Percentiles rank a stretch among this genome's conserved stretches.
These are phyloP conservation scores for Laetiporus sulphureus DNA, from an alignment of 1,284 basidiomycete genomes.

Conservation along the genomic window DNA sequence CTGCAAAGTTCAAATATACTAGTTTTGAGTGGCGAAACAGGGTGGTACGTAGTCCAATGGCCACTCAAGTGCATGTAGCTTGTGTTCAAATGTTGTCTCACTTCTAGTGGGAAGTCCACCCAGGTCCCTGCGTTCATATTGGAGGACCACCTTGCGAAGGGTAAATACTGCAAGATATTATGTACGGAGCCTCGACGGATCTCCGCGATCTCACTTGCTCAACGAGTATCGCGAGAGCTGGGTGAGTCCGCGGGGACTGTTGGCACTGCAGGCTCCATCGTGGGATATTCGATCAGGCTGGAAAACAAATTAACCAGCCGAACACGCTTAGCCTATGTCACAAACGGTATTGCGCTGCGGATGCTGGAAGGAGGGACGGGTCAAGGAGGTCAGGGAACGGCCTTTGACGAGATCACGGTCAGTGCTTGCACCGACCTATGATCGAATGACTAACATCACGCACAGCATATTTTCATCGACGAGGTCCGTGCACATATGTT, in stretches of 20 bases:
- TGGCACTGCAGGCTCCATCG: slow-evolving; percentile 75
- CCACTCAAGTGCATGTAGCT: not conserved
- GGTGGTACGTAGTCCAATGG: slow-evolving; percentile 76
- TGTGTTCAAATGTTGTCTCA: not conserved
- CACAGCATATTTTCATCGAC: slow-evolving; percentile 81
- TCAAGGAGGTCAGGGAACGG: slow-evolving; percentile 58
- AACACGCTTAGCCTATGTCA: slow-evolving; percentile 82
- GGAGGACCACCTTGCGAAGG: slow-evolving; percentile 82
- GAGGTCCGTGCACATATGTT: slow-evolving; percentile 47
- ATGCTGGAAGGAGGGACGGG: slow-evolving; percentile 88
- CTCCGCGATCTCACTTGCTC: slow-evolving; percentile 94
- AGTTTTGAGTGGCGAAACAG: slow-evolving; percentile 96
- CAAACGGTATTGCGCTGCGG: slow-evolving; percentile 93
- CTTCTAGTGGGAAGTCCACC: slow-evolving; percentile 87
- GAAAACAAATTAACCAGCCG: slow-evolving; percentile 84
- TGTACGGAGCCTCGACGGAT: slow-evolving; percentile 97
- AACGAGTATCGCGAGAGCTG: slow-evolving; percentile 91
- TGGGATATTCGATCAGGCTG: slow-evolving; percentile 93
- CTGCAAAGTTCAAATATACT: slow-evolving; percentile 82
- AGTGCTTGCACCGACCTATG: slow-evolving; percentile 15
- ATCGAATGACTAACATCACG: slow-evolving; percentile 2
- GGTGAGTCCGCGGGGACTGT: slow-evolving; percentile 83
- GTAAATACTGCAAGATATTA: slow-evolving; percentile 86
- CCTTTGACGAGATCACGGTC: slow-evolving; percentile 92
- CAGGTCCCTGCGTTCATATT: slow-evolving; percentile 95